phyloP scores from a whole-genome alignment of 768 basidiomycete genomes.

The Cystobasidium tubakii region DNA sequence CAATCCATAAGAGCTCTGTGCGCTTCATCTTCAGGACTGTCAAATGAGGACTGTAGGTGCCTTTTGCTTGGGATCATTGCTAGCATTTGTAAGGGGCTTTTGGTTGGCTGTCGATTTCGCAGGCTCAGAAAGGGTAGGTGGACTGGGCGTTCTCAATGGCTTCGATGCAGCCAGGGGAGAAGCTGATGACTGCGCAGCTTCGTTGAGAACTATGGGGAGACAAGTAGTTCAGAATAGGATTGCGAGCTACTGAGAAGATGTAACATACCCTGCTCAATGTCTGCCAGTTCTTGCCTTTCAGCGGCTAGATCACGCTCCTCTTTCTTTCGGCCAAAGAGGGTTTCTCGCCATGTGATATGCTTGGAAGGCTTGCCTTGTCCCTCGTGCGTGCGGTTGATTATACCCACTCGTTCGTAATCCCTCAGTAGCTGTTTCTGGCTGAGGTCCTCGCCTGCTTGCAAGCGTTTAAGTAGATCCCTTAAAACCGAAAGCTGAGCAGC shows the following conservation, averaged over 20 bases:
- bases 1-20: too few relatives aligned
- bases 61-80: too few relatives aligned
- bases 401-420: constrained; percentile 23
- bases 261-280: constrained; percentile 11
- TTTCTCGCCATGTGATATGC: constrained; percentile 21
- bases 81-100: background rate
- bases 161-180: background rate
- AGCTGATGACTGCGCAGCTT: background rate
- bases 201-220: background rate
- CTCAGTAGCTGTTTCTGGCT: background rate
- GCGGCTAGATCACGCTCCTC: background rate
- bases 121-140: background rate
- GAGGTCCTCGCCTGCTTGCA: background rate
- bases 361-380: background rate
- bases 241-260: background rate
- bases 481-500: constrained; percentile 18
- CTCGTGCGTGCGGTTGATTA: background rate
- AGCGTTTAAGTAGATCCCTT: background rate
- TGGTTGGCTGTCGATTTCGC: background rate
- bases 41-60: too few relatives aligned
- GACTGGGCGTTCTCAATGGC: background rate
- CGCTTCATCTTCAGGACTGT: too few relatives aligned
- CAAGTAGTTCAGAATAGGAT: background rate
- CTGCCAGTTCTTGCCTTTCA: constrained; percentile 11
- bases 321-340: constrained; percentile 27